These are phyloP conservation scores for Leccinum proximum DNA, from an alignment of 1,284 basidiomycete species.

Conservation along the genomic window DNA sequence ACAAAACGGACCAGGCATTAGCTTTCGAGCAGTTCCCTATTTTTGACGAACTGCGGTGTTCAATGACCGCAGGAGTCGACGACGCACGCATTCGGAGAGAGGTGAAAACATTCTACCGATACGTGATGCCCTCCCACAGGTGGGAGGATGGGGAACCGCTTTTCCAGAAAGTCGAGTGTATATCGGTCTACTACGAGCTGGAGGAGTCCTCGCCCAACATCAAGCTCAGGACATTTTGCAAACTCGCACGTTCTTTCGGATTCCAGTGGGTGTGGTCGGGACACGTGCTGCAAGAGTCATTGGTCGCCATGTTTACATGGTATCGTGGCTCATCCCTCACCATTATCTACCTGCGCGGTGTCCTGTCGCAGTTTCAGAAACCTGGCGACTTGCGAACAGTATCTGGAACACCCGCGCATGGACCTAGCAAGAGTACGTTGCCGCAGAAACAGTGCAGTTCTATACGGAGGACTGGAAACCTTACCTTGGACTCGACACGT, in stretches of 20 bases:
- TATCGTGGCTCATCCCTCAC: slow-evolving; percentile 12
- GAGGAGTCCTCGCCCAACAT: not conserved
- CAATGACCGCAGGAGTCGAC: slow-evolving; percentile 13
- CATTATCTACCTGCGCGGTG: slow-evolving; percentile 2
- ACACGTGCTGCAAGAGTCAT: slow-evolving; percentile 15
- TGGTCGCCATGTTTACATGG: slow-evolving; percentile 17
- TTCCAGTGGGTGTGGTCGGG: slow-evolving; percentile 15
- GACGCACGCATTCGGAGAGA: slow-evolving; percentile 4
- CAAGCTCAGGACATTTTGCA: slow-evolving; percentile 11
- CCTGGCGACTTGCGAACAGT: not conserved
- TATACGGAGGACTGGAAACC: slow-evolving; percentile 17
- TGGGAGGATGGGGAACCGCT: slow-evolving; percentile 12
- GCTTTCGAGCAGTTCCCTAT: slow-evolving; percentile 7
- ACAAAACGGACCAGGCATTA: slow-evolving; percentile 4
- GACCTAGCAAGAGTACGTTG: slow-evolving; percentile 17
- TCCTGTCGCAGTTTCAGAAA: not conserved
- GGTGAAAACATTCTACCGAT: slow-evolving; percentile 13
- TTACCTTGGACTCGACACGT: slow-evolving; percentile 9
- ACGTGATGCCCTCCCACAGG: slow-evolving; percentile 18
- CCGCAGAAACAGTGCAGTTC: slow-evolving; percentile 5
- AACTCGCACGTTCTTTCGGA: not conserved
- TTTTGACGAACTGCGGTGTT: slow-evolving; percentile 10
- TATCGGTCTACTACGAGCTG: slow-evolving; percentile 9
- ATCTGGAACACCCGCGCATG: slow-evolving; percentile 9
- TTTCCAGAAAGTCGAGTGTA: slow-evolving; percentile 6